A percentile compares a stretch with the other conserved stretches of the same genome.
Conservation (phyloP, 2,329 filamentous ascomycete genomes). For the Colletotrichum destructivum region DNA sequence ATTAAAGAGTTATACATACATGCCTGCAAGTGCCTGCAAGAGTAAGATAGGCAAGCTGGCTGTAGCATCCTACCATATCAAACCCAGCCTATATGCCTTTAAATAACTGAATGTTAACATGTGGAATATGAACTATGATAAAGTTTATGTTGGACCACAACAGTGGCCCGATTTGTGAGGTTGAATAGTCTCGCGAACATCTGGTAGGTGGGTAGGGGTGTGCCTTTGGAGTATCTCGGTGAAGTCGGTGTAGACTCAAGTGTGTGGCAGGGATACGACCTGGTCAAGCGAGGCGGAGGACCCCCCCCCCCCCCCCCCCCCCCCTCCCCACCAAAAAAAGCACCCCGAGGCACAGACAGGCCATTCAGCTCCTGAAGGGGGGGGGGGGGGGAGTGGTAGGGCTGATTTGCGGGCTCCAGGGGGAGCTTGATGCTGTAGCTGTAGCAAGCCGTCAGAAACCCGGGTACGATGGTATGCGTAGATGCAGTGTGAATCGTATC, state of each 20-base stretch:
- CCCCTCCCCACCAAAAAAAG: conserved; percentile 25
- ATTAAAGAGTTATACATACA: too few species aligned
- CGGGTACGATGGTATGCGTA: not conserved
- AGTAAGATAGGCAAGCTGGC: not conserved
- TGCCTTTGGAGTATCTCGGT: conserved; percentile 1
- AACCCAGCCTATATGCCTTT: too few species aligned
- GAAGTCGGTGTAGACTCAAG: not conserved
- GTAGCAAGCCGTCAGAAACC: conserved; percentile 21
- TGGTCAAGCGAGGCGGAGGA: not conserved
- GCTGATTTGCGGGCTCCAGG: conserved; percentile 39
- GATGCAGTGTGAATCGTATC: not conserved
- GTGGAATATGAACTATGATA: not conserved
- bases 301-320: not conserved
- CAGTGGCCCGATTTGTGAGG: not conserved
- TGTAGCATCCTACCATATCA: not conserved
- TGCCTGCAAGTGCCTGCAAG: too few species aligned
- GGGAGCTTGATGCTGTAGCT: conserved; percentile 38
- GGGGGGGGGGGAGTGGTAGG: conserved; percentile 14
- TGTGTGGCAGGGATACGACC: conserved; percentile 28
- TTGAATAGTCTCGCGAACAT: not conserved
- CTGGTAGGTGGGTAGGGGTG: not conserved
- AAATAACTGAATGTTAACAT: not conserved
- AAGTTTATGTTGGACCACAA: too few species aligned
- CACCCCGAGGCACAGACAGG: conserved; percentile 33
- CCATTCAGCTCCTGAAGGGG: conserved; percentile 11